Evolutionary conservation across 2,329 filamentous ascomycete species (phyloP).

Genomic region (Botrytis deweyae): DNA sequence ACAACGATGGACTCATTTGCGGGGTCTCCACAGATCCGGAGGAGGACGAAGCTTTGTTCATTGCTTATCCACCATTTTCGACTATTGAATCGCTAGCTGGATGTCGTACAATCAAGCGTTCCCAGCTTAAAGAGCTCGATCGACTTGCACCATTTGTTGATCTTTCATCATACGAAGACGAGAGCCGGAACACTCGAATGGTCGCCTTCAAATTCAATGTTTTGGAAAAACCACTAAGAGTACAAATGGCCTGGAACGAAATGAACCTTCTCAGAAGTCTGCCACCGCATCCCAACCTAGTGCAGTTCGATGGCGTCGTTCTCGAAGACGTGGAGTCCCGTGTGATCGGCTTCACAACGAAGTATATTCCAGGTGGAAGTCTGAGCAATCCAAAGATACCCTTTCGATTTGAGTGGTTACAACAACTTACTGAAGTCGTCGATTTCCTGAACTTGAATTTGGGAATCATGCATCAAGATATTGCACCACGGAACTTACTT

Average conservation of each 20-base stretch:
- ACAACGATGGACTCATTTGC: not conserved
- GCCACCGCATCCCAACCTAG: not conserved
- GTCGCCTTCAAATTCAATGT: not conserved
- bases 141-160: not conserved
- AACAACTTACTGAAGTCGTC: constrained; percentile 42
- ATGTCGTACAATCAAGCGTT: not conserved
- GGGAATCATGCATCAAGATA: constrained; percentile 44
- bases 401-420: constrained; percentile 42
- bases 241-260: not conserved
- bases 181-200: not conserved
- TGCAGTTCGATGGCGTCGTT: not conserved
- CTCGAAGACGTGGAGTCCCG: constrained; percentile 8
- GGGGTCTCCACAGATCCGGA: not conserved
- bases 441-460: constrained; percentile 43
- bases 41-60: not conserved
- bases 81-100: not conserved
- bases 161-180: constrained; percentile 3
- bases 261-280: not conserved
- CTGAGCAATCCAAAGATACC: constrained; percentile 26
- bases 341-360: not conserved
- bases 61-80: not conserved
- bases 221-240: not conserved
- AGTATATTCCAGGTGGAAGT: not conserved
- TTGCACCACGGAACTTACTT: constrained; percentile 43
- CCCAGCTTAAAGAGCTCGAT: not conserved